Evolutionary conservation across 371 early-diverging fungal species (phyloP).

Genomic region (Mortierella sp.): DNA sequence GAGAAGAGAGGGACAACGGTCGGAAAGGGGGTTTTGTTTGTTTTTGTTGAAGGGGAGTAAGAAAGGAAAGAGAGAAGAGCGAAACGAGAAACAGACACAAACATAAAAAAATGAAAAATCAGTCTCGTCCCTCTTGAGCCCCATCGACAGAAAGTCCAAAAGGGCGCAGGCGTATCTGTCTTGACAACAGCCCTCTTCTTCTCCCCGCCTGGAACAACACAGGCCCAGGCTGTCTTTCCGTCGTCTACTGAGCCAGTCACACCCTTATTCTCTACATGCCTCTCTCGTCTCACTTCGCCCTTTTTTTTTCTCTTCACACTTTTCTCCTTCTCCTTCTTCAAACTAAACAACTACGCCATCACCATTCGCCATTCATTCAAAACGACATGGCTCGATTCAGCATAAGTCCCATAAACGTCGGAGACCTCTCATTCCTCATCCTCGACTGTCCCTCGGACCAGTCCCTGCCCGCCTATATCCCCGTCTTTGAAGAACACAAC

Average conservation of each 20-base stretch:
- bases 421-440: conserved; percentile 63
- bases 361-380: not conserved
- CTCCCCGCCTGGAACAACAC: not conserved
- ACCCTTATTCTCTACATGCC: not conserved
- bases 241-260: not conserved
- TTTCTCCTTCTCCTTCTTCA: not conserved
- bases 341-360: too few relatives aligned
- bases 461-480: conserved; percentile 62
- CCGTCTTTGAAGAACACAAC: conserved; percentile 63
- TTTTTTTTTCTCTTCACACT: not conserved
- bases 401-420: conserved; percentile 45
- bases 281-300: not conserved
- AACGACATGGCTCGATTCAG: conserved; percentile 40
- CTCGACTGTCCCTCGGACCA: conserved; percentile 72
- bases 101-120: not conserved
- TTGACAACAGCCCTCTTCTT: too few relatives aligned
- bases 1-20: not conserved
- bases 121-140: not conserved
- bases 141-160: conserved; percentile 2
- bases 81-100: not conserved
- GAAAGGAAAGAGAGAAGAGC: not conserved
- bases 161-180: not conserved
- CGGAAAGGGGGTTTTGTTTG: not conserved
- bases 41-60: not conserved
- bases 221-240: not conserved